phyloP scores from a whole-genome alignment of 257 asterid species.

The Catharanthus roseus region DNA sequence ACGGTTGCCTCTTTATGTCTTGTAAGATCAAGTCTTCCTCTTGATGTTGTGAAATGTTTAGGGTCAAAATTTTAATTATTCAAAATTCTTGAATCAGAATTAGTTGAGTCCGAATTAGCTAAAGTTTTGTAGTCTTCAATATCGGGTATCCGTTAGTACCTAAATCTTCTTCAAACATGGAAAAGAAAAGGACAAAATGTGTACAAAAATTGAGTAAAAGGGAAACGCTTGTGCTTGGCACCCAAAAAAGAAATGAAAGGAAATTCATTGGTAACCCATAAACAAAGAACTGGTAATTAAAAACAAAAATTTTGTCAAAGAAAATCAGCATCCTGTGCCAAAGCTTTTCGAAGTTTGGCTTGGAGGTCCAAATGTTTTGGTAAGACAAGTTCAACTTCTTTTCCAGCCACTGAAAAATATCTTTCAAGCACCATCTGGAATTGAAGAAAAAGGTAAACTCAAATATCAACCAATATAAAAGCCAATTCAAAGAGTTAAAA shows the following conservation, averaged over 20 bases:
- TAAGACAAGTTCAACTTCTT: constrained; percentile 60
- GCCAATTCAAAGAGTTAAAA: neutral
- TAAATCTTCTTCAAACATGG: no score
- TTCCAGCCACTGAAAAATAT: constrained; percentile 53
- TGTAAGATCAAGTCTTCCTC: no score
- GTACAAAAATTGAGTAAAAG: neutral
- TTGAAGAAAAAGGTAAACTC: neutral
- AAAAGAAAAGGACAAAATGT: neutral
- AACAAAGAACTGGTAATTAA: neutral
- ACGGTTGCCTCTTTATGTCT: no score
- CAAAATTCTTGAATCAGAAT: no score
- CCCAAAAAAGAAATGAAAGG: neutral
- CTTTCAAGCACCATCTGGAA: constrained; percentile 80
- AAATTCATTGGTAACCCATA: neutral
- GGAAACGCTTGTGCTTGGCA: neutral
- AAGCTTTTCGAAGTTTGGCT: constrained; percentile 48
- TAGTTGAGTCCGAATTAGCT: no score
- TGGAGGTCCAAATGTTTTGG: constrained; percentile 73
- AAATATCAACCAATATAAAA: neutral
- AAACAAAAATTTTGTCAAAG: constrained; percentile 22
- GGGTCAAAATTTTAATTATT: no score
- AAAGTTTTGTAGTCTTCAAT: no score
- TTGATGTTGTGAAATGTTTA: no score
- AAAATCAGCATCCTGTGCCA: constrained; percentile 46
- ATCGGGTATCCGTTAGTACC: no score